A percentile compares a stretch with the other conserved stretches of the same genome.
Evolutionary conservation across 2,329 filamentous ascomycete genomes (phyloP).

Genomic region (Pseudopyricularia javanii): DNA sequence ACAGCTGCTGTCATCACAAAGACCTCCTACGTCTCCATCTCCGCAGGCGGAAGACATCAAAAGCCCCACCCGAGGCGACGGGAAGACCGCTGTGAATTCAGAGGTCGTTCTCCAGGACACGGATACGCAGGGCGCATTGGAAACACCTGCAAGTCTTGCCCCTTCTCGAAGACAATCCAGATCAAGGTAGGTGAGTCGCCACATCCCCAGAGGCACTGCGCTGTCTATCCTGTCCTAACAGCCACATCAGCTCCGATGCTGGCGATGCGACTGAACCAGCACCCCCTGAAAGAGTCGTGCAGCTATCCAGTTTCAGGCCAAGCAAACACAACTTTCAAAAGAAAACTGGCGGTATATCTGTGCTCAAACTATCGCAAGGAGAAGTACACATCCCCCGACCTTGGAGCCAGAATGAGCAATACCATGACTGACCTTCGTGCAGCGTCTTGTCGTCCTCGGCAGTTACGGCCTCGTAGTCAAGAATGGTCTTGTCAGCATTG

Average conservation of each 20-base stretch:
- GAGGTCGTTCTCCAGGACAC: neutral
- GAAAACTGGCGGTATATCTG: conserved; percentile 24
- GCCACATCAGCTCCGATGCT: conserved; percentile 9
- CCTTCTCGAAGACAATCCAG: neutral
- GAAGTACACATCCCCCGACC: conserved; percentile 25
- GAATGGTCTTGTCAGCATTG: conserved; percentile 50
- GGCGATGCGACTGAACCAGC: conserved; percentile 8
- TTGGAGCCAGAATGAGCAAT: rapidly evolving
- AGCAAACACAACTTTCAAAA: conserved; percentile 28
- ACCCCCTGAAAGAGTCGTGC: conserved; percentile 6
- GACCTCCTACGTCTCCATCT: neutral
- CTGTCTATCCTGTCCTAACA: neutral
- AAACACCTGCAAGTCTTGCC: neutral
- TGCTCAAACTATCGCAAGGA: conserved; percentile 31
- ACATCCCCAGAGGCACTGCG: neutral
- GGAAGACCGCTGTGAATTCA: neutral
- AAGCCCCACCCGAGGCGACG: neutral
- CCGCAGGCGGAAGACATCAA: neutral
- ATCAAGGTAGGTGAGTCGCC: neutral
- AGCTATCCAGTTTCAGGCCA: conserved; percentile 33
- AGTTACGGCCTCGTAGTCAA: conserved; percentile 53
- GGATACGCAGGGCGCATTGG: neutral
- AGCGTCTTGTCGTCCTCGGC: conserved; percentile 54
- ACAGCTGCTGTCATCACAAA: conserved; percentile 15
- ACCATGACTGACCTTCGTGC: conserved; percentile 6